Evolutionary conservation across 257 asterid species (phyloP).

Genomic region (Solanum pinnatisectum): DNA sequence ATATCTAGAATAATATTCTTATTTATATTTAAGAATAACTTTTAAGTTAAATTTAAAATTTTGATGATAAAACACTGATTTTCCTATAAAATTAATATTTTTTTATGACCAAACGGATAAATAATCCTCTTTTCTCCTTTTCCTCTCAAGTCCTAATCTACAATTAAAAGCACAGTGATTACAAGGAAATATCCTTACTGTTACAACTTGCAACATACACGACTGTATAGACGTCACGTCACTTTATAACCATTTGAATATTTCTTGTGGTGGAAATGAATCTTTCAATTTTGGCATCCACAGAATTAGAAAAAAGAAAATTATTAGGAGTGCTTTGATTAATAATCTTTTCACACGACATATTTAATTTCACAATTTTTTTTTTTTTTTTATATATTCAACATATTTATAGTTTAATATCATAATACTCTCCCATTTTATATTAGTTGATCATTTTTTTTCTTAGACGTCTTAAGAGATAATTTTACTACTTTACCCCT

Average conservation of each 20-base stretch:
- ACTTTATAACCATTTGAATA: background rate
- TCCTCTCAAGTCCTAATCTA: background rate
- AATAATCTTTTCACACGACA: background rate
- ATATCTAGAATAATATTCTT: no score
- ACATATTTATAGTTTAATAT: background rate
- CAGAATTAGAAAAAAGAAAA: background rate
- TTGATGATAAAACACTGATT: background rate
- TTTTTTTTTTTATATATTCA: no score
- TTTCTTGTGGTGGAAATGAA: no score
- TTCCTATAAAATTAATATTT: no score
- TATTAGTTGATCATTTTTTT: no score
- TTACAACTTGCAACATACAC: background rate
- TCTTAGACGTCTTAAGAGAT: no score
- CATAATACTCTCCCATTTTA: background rate
- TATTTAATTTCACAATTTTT: no score
- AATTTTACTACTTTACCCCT: no score
- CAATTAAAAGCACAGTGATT: background rate
- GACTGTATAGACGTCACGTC: background rate
- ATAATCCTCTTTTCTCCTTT: background rate
- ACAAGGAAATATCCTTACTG: background rate
- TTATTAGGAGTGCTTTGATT: background rate
- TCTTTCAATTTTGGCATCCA: background rate
- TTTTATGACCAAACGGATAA: no score
- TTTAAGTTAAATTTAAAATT: no score
- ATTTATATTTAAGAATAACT: no score